phyloP scores from a whole-genome alignment of 1,284 basidiomycete species.

The Ustilago esculenta region DNA sequence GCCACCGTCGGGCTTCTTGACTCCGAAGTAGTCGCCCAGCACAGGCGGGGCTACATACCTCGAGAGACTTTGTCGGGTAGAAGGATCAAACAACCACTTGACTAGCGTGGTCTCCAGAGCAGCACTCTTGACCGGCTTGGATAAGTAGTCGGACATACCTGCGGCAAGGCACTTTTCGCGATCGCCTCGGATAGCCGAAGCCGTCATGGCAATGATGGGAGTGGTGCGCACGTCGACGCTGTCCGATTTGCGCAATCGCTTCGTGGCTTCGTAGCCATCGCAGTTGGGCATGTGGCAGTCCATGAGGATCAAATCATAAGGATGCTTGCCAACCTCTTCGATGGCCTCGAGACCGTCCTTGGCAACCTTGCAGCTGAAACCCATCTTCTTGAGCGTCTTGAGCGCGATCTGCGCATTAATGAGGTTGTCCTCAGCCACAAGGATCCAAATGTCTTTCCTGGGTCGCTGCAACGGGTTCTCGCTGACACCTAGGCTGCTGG shows the following conservation, averaged over 20 bases:
- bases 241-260: conserved; percentile 48
- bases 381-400: conserved; percentile 62
- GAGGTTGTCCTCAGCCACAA: conserved; percentile 64
- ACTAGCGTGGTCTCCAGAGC: conserved; percentile 57
- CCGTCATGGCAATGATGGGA: conserved; percentile 63
- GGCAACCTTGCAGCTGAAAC: conserved; percentile 62
- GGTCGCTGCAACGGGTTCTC: conserved; percentile 49
- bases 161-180: conserved; percentile 60
- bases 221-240: conserved; percentile 55
- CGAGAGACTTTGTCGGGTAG: conserved; percentile 53
- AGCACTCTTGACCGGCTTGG: conserved; percentile 61
- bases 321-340: conserved; percentile 49
- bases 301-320: conserved; percentile 59
- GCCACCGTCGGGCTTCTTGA: conserved; percentile 22
- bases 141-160: conserved; percentile 63
- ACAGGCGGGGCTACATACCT: conserved; percentile 40
- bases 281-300: conserved; percentile 62
- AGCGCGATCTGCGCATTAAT: conserved; percentile 63
- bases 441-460: conserved; percentile 62
- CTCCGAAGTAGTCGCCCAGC: conserved; percentile 41
- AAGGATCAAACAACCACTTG: conserved; percentile 59
- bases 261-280: conserved; percentile 62
- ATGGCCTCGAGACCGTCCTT: conserved; percentile 60
- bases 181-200: conserved; percentile 61
- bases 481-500: conserved; percentile 49